These are phyloP conservation scores for Stevia rebaudiana DNA, from an alignment of 140 eudicot genomes.

Conservation along the genomic window DNA sequence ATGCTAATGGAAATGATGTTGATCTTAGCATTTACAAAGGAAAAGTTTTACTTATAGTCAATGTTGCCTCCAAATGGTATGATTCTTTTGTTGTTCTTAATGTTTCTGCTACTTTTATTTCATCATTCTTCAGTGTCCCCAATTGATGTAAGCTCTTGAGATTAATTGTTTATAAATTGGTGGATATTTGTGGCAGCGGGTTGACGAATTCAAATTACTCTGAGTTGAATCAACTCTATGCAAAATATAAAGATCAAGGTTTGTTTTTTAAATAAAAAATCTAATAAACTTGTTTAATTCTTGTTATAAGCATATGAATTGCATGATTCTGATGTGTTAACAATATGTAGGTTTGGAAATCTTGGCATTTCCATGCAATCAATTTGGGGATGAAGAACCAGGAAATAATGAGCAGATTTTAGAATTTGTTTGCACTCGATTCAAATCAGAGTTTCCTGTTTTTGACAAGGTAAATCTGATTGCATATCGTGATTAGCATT, in stretches of 20 bases:
- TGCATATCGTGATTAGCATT: not conserved
- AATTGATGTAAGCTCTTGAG: not conserved
- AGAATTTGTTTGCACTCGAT: constrained; percentile 64
- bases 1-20: constrained; percentile 57
- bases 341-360: constrained; percentile 50
- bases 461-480: constrained; percentile 51
- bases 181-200: constrained; percentile 50
- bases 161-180: not conserved
- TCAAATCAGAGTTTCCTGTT: constrained; percentile 61
- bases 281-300: constrained; percentile 10
- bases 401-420: constrained; percentile 53
- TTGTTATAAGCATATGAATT: not conserved
- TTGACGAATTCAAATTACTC: constrained; percentile 75
- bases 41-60: constrained; percentile 68
- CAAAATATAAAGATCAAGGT: constrained; percentile 75
- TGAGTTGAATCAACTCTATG: constrained; percentile 62
- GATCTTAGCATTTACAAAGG: constrained; percentile 61
- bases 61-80: constrained; percentile 90
- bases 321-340: not conserved
- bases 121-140: not conserved
- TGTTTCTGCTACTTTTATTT: not conserved
- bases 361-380: constrained; percentile 76
- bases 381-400: constrained; percentile 71
- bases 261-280: not conserved
- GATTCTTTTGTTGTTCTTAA: not conserved